Conservation (phyloP, 345 rosid species). For the Boechera divaricarpa region DNA sequence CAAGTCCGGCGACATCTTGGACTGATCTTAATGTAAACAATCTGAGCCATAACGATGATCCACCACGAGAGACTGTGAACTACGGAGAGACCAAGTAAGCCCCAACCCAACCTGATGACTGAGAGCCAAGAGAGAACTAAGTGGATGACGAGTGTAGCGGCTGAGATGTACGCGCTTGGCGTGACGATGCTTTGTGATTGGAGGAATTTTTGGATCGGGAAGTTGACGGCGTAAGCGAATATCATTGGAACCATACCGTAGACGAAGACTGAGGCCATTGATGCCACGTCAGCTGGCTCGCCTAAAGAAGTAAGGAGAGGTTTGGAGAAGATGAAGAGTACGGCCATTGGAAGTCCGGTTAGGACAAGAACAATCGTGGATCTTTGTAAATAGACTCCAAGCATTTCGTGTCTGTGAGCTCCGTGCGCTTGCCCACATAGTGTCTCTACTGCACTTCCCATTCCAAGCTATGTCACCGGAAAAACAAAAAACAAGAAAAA, state of each 20-base stretch:
- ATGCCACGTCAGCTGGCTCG: conserved; percentile 64
- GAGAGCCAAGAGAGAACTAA: conserved; percentile 59
- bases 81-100: conserved; percentile 55
- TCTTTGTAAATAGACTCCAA: conserved; percentile 76
- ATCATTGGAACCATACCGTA: conserved; percentile 71
- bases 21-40: conserved; percentile 57
- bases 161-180: conserved; percentile 75
- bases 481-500: neutral
- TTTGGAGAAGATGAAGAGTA: conserved; percentile 64
- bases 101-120: conserved; percentile 51
- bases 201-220: conserved; percentile 69
- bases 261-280: conserved; percentile 59
- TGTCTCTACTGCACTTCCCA: conserved; percentile 92
- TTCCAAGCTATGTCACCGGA: conserved; percentile 55
- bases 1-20: conserved; percentile 56
- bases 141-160: conserved; percentile 51
- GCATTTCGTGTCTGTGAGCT: conserved; percentile 64
- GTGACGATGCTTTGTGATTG: conserved; percentile 69
- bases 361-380: conserved; percentile 58
- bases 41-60: conserved; percentile 58
- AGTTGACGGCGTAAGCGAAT: conserved; percentile 68
- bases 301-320: conserved; percentile 58
- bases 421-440: conserved; percentile 87
- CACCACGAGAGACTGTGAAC: conserved; percentile 67
- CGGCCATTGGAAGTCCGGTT: conserved; percentile 55